phyloP scores from a whole-genome alignment of 345 rosid species.

The Orychophragmus violaceus region DNA sequence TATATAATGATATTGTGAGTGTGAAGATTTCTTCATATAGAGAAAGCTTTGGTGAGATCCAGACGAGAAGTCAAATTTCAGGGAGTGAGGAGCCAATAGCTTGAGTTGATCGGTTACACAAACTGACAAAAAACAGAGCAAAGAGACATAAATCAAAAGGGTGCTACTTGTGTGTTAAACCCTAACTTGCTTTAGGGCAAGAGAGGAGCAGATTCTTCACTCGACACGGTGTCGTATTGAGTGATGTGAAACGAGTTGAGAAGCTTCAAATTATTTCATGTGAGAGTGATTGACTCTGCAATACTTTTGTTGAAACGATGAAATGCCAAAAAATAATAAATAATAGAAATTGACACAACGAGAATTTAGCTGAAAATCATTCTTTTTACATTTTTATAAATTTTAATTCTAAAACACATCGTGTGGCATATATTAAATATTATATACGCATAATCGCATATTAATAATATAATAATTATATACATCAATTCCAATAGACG shows the following conservation, averaged over 20 bases:
- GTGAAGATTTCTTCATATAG: constrained; percentile 14
- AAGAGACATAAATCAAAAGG: constrained; percentile 24
- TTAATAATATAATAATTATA: constrained; percentile 7
- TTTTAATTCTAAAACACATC: neutral
- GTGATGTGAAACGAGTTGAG: neutral
- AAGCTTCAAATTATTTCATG: constrained; percentile 24
- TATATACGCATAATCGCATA: neutral
- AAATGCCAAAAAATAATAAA: neutral
- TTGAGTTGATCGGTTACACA: constrained; percentile 35
- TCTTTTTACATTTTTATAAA: neutral
- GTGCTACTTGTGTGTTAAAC: constrained; percentile 22
- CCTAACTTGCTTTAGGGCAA: constrained; percentile 34
- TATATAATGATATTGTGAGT: constrained; percentile 6
- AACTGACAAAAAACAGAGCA: constrained; percentile 29
- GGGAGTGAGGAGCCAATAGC: constrained; percentile 28
- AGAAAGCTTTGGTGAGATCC: constrained; percentile 14
- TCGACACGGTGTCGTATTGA: constrained; percentile 19
- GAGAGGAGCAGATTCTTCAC: constrained; percentile 18
- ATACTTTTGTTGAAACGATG: constrained; percentile 20
- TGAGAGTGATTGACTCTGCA: constrained; percentile 15
- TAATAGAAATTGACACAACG: neutral
- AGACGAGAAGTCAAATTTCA: constrained; percentile 26
- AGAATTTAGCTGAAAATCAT: constrained; percentile 15
- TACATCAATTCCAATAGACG: neutral
- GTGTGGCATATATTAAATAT: neutral